These are phyloP conservation scores for Sphaerulina musiva DNA, from an alignment of 2,329 filamentous ascomycete species.

Conservation along the genomic window DNA sequence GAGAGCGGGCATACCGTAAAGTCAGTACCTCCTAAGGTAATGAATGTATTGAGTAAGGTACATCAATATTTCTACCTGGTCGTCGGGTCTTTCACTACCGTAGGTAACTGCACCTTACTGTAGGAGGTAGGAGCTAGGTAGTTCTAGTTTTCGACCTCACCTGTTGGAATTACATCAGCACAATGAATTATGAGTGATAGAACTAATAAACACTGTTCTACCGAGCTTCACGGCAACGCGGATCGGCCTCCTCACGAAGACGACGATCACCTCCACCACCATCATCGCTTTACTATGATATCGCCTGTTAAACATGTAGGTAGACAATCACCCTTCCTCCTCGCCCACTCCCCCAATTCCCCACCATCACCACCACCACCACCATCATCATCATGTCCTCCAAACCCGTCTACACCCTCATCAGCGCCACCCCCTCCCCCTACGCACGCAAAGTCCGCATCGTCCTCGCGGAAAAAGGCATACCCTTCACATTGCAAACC, in stretches of 20 bases:
- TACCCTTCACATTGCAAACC: slow-evolving; percentile 38
- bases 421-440: slow-evolving; percentile 35
- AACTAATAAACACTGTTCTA: neutral
- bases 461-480: slow-evolving; percentile 35
- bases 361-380: too few species aligned
- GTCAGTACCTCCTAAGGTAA: too few species aligned
- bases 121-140: too few species aligned
- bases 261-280: neutral
- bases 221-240: slow-evolving; percentile 15
- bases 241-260: neutral
- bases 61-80: neutral
- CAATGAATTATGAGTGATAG: too few species aligned
- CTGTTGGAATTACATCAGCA: neutral
- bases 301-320: neutral
- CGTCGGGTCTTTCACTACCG: neutral
- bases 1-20: neutral
- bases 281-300: neutral
- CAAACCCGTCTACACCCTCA: slow-evolving; percentile 25
- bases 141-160: neutral
- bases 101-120: neutral
- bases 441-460: slow-evolving; percentile 41
- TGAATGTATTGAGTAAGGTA: too few species aligned
- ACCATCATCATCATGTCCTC: neutral
- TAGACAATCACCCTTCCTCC: neutral
- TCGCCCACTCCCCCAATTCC: neutral